Evolutionary conservation across 768 basidiomycete species (phyloP).

Genomic region (Amanita jacksonii): DNA sequence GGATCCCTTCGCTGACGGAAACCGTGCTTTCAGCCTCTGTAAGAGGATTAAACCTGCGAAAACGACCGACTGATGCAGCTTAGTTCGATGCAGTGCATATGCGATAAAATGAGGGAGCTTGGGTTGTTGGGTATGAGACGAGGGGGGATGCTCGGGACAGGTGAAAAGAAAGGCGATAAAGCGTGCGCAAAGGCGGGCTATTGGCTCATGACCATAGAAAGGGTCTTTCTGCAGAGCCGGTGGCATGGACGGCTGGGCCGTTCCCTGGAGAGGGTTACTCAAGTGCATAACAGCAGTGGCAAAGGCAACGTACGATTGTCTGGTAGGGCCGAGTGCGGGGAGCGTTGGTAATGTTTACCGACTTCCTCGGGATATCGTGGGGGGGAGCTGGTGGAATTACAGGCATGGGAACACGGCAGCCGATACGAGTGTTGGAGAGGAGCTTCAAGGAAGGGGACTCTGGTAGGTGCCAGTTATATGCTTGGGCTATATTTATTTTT

Average conservation of each 20-base stretch:
- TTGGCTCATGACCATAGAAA: conserved; percentile 68
- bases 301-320: conserved; percentile 2
- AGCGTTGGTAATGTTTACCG: conserved; percentile 13
- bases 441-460: neutral
- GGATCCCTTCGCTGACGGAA: conserved; percentile 83
- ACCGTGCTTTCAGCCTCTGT: conserved; percentile 81
- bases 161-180: conserved; percentile 83
- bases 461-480: no score
- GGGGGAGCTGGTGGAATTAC: conserved; percentile 3
- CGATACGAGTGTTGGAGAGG: neutral
- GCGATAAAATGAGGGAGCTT: conserved; percentile 74
- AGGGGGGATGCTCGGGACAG: conserved; percentile 74
- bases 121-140: conserved; percentile 45
- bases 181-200: conserved; percentile 58
- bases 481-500: no score
- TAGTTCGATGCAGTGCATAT: conserved; percentile 79
- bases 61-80: conserved; percentile 59
- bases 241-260: conserved; percentile 15
- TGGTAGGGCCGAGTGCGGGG: conserved; percentile 13
- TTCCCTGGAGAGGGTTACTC: conserved; percentile 5
- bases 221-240: conserved; percentile 32
- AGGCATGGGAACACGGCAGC: conserved; percentile 4
- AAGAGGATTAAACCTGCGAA: conserved; percentile 63
- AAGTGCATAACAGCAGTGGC: conserved; percentile 5
- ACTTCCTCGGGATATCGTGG: conserved; percentile 12